These are phyloP conservation scores for Botryosphaeria dothidea DNA, from an alignment of 2,329 filamentous ascomycete genomes.

Conservation along the genomic window DNA sequence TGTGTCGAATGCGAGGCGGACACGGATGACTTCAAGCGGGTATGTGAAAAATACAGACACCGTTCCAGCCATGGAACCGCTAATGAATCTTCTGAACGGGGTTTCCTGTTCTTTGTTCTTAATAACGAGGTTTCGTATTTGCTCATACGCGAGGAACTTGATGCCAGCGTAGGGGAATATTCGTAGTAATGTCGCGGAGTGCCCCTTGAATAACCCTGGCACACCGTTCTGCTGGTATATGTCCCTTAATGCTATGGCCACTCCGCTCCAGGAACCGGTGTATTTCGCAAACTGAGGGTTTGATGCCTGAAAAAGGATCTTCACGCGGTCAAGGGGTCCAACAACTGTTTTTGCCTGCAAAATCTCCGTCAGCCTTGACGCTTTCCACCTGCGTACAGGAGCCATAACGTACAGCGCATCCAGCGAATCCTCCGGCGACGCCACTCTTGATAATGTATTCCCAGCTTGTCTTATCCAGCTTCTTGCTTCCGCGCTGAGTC, in stretches of 20 bases:
- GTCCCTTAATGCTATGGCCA: constrained; percentile 77
- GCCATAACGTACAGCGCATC: constrained; percentile 73
- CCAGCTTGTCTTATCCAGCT: constrained; percentile 68
- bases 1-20: constrained; percentile 93
- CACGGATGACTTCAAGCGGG: constrained; percentile 87
- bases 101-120: constrained; percentile 74
- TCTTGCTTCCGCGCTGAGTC: constrained; percentile 34
- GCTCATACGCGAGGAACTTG: constrained; percentile 97
- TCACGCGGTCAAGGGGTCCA: constrained; percentile 93
- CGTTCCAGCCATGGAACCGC: constrained; percentile 76
- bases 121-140: constrained; percentile 82
- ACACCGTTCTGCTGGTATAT: constrained; percentile 77
- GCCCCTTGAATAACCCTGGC: constrained; percentile 82
- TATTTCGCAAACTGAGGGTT: constrained; percentile 95
- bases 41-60: constrained; percentile 96
- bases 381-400: neutral
- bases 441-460: constrained; percentile 85
- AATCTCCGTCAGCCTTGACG: neutral
- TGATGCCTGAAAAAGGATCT: constrained; percentile 96
- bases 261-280: constrained; percentile 82
- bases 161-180: constrained; percentile 98
- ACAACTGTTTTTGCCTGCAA: constrained; percentile 89
- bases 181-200: constrained; percentile 88
- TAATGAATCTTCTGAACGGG: constrained; percentile 70
- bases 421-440: constrained; percentile 84